Percentiles rank a stretch among this genome's conserved stretches.
phyloP scores from a whole-genome alignment of 352 stramenopile genomes.

The Phytophthora gonapodyides region DNA sequence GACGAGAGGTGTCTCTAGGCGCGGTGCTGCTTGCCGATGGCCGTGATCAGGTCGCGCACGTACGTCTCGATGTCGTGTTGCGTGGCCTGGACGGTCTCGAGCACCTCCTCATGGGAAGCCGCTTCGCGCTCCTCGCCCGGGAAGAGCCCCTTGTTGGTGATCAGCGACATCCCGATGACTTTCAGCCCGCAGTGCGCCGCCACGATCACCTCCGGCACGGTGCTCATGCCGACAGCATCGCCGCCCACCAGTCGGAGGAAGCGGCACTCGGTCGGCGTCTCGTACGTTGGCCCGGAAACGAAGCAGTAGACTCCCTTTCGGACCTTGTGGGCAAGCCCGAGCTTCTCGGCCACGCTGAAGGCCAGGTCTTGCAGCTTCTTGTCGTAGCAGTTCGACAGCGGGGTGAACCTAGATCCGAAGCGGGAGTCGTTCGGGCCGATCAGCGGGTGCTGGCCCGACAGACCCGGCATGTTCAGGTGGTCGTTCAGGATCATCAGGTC shows the following conservation, averaged over 20 bases:
- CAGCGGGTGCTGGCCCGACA: slow-evolving; percentile 93
- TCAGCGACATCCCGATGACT: slow-evolving; percentile 95
- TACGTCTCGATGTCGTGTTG: slow-evolving; percentile 55
- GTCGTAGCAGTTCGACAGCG: slow-evolving; percentile 95
- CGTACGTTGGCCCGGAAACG: slow-evolving; percentile 96
- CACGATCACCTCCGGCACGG: slow-evolving; percentile 96
- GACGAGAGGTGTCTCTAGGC: slow-evolving; percentile 17
- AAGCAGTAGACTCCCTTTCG: slow-evolving; percentile 95
- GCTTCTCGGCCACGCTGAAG: slow-evolving; percentile 71
- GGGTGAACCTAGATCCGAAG: slow-evolving; percentile 95
- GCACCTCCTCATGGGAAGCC: slow-evolving; percentile 93
- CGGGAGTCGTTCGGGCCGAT: slow-evolving; percentile 96
- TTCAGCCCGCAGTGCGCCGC: slow-evolving; percentile 94
- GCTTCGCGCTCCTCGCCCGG: slow-evolving; percentile 78
- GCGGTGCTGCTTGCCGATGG: slow-evolving; percentile 29
- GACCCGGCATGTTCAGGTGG: slow-evolving; percentile 95
- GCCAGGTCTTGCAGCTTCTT: slow-evolving; percentile 87
- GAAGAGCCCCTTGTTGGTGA: slow-evolving; percentile 95
- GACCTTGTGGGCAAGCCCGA: slow-evolving; percentile 86
- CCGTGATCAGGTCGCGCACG: slow-evolving; percentile 43
- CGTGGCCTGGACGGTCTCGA: slow-evolving; percentile 87
- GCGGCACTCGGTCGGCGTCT: slow-evolving; percentile 94
- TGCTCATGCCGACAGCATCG: slow-evolving; percentile 97
- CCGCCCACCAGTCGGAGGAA: slow-evolving; percentile 93
- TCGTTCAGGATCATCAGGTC: slow-evolving; percentile 97